These are phyloP conservation scores for Colletotrichum lupini DNA, from an alignment of 2,329 filamentous ascomycete genomes.

Conservation along the genomic window DNA sequence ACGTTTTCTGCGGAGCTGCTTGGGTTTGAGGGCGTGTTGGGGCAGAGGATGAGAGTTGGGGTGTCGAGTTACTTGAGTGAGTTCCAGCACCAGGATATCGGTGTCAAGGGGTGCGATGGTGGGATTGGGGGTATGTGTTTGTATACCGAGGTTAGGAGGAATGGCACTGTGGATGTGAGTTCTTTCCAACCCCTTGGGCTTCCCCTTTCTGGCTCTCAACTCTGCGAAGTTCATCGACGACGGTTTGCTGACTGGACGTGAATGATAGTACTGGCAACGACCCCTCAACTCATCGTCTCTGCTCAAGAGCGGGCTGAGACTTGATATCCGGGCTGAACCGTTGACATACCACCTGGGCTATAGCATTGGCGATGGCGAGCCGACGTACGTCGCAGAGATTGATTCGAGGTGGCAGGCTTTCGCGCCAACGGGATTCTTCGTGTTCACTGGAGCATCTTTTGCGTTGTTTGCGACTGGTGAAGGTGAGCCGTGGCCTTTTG, in stretches of 20 bases:
- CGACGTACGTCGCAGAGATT: conserved; percentile 29
- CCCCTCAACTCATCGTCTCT: conserved; percentile 21
- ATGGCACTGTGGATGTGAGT: conserved; percentile 23
- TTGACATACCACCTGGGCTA: conserved; percentile 40
- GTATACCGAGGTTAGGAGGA: conserved; percentile 10
- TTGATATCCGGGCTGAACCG: conserved; percentile 39
- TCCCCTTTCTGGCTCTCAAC: no score
- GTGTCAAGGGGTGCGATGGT: conserved; percentile 39
- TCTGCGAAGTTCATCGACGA: not conserved
- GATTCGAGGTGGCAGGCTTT: conserved; percentile 30
- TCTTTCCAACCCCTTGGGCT: not conserved
- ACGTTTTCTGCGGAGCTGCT: conserved; percentile 40
- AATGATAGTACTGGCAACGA: conserved; percentile 16
- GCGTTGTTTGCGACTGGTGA: conserved; percentile 39
- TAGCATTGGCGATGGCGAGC: conserved; percentile 10
- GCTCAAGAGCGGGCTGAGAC: not conserved
- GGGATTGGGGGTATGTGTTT: conserved; percentile 36
- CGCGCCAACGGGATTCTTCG: conserved; percentile 25
- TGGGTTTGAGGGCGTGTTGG: conserved; percentile 29
- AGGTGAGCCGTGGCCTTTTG: conserved; percentile 37
- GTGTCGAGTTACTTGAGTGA: conserved; percentile 42
- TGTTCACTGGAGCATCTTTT: conserved; percentile 38
- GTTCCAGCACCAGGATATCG: conserved; percentile 41
- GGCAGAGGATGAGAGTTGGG: conserved; percentile 38
- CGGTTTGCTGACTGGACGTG: not conserved